Percentiles rank a stretch among this genome's conserved stretches.
phyloP scores from a whole-genome alignment of 169 alveolate genomes.

The Babesia bovis region DNA sequence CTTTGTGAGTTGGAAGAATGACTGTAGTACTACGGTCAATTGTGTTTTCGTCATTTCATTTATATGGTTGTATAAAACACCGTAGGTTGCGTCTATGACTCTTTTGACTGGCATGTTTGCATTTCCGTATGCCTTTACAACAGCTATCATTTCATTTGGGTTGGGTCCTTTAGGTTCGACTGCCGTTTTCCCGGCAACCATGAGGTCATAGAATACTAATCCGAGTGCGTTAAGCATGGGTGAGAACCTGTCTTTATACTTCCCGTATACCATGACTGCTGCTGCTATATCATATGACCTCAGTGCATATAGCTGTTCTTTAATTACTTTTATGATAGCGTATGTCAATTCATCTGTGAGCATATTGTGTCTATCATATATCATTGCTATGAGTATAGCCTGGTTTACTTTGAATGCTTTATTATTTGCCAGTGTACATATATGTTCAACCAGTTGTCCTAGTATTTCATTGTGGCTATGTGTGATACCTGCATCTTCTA shows the following conservation, averaged over 20 bases:
- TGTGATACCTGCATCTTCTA: neutral
- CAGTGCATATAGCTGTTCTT: slow-evolving; percentile 34
- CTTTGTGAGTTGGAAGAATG: slow-evolving; percentile 32
- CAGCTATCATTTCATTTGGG: slow-evolving; percentile 13
- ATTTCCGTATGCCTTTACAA: slow-evolving; percentile 17
- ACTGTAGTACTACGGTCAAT: neutral
- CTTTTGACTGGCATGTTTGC: slow-evolving; percentile 21
- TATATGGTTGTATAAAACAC: slow-evolving; percentile 28
- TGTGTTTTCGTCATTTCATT: slow-evolving; percentile 5
- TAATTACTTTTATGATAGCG: slow-evolving; percentile 8
- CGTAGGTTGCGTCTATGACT: slow-evolving; percentile 44
- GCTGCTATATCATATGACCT: slow-evolving; percentile 47
- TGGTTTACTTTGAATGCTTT: slow-evolving; percentile 20
- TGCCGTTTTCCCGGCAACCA: slow-evolving; percentile 54
- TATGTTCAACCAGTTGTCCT: neutral
- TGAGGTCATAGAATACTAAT: slow-evolving; percentile 54
- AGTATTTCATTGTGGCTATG: neutral
- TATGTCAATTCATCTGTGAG: slow-evolving; percentile 33
- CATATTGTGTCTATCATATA: slow-evolving; percentile 15
- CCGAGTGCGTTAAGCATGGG: slow-evolving; percentile 47
- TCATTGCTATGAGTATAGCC: slow-evolving; percentile 15
- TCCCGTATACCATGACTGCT: slow-evolving; percentile 33
- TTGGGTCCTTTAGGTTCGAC: slow-evolving; percentile 19
- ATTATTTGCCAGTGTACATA: slow-evolving; percentile 2
- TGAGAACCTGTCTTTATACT: slow-evolving; percentile 17